Conservation (phyloP, 1,284 basidiomycete species). For the Pyrrhoderma lamaoense region DNA sequence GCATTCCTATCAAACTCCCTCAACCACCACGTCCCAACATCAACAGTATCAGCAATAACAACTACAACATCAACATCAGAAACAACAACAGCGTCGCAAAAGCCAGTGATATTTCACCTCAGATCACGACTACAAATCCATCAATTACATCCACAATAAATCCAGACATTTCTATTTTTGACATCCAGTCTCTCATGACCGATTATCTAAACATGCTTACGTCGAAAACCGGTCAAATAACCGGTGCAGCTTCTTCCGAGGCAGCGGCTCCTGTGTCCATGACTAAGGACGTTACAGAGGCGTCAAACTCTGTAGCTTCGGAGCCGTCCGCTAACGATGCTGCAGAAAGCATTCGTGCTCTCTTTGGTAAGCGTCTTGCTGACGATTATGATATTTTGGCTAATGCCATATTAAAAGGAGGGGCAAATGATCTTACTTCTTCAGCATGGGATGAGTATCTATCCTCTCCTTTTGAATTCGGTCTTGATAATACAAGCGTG, state of each 20-base stretch:
- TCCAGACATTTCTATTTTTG: constrained; percentile 21
- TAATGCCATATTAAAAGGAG: constrained; percentile 21
- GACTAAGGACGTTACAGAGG: constrained; percentile 18
- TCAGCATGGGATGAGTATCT: constrained; percentile 30
- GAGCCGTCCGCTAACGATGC: constrained; percentile 11
- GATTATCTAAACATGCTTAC: constrained; percentile 43
- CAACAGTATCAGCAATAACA: constrained; percentile 32
- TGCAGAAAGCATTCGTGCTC: constrained; percentile 7
- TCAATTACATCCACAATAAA: constrained; percentile 20
- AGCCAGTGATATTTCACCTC: too few relatives aligned
- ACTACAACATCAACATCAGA: constrained; percentile 29
- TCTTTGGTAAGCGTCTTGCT: constrained; percentile 11
- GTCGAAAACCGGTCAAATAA: constrained; percentile 26
- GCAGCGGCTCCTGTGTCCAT: constrained; percentile 17
- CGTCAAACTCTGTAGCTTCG: neutral
- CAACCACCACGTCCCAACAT: constrained; percentile 43
- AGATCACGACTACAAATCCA: constrained; percentile 6
- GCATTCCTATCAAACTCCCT: constrained; percentile 61
- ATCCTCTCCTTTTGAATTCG: constrained; percentile 35
- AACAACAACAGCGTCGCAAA: too few relatives aligned
- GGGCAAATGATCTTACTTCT: constrained; percentile 1
- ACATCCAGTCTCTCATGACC: constrained; percentile 32
- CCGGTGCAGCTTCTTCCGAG: constrained; percentile 16
- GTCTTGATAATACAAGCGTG: constrained; percentile 20
- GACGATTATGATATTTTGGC: neutral